Percentiles rank a stretch among this genome's conserved stretches.
Conservation (phyloP, 1,284 basidiomycete genomes). For the Sanghuangporus baumii region DNA sequence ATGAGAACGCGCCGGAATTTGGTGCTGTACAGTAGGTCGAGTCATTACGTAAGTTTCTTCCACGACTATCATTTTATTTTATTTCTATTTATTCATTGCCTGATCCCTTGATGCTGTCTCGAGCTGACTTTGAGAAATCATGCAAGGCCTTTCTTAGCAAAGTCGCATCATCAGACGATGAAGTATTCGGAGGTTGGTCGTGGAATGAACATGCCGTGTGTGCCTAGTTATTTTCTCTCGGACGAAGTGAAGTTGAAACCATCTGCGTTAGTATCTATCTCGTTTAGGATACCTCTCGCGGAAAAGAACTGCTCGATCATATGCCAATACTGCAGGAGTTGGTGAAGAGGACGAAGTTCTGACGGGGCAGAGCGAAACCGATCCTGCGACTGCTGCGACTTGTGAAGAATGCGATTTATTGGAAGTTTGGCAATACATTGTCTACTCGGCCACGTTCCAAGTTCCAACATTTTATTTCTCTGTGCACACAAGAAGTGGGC, state of each 20-base stretch:
- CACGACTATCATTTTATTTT: not conserved
- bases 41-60: not conserved
- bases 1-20: not conserved
- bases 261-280: not conserved
- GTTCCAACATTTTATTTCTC: conserved; percentile 80
- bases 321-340: conserved; percentile 2
- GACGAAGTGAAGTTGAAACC: not conserved
- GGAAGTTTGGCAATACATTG: conserved; percentile 49
- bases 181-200: conserved; percentile 37
- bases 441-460: conserved; percentile 66
- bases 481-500: conserved; percentile 56
- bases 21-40: not conserved
- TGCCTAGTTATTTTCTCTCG: conserved; percentile 22
- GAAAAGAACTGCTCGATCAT: conserved; percentile 9
- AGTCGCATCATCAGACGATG: conserved; percentile 18
- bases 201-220: conserved; percentile 53
- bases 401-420: not conserved
- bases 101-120: conserved; percentile 41
- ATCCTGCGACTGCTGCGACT: conserved; percentile 27
- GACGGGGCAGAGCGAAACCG: conserved; percentile 20
- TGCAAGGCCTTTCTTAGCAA: conserved; percentile 48
- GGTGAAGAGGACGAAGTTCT: conserved; percentile 20
- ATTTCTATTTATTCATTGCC: too few relatives aligned
- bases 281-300: conserved; percentile 19
- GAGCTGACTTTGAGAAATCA: conserved; percentile 55